Conservation (phyloP, 371 early-diverging fungal species). For the Batkoa obscura region DNA sequence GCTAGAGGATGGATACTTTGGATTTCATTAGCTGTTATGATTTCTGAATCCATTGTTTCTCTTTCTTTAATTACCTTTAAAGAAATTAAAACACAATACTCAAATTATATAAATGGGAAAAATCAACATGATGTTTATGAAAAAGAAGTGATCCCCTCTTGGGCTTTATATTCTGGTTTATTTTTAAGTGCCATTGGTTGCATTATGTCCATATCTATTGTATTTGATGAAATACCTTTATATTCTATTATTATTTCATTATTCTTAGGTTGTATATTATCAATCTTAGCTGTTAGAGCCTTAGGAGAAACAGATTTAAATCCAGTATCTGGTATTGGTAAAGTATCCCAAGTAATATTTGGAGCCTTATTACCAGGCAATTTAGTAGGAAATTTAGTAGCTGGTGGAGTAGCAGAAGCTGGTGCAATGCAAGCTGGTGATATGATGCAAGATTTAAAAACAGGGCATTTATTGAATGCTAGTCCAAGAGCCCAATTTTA, state of each 20-base stretch:
- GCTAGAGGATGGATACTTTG: slow-evolving; percentile 69
- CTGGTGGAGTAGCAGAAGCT: slow-evolving; percentile 71
- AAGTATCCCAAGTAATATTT: slow-evolving; percentile 66
- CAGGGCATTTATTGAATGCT: slow-evolving; percentile 61
- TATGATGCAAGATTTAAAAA: slow-evolving; percentile 77
- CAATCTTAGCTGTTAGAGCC: slow-evolving; percentile 43
- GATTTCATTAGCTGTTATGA: slow-evolving; percentile 66
- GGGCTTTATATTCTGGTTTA: slow-evolving; percentile 36
- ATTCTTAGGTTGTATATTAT: slow-evolving; percentile 22
- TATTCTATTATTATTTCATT: slow-evolving; percentile 24
- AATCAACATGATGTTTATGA: slow-evolving; percentile 19
- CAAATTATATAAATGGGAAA: slow-evolving; percentile 12
- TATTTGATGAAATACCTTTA: slow-evolving; percentile 26
- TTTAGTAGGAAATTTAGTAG: slow-evolving; percentile 59
- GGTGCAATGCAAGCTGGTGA: slow-evolving; percentile 34
- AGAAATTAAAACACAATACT: slow-evolving; percentile 8
- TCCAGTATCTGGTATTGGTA: slow-evolving; percentile 67
- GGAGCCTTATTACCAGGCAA: slow-evolving; percentile 49
- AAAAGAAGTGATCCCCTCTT: slow-evolving; percentile 21
- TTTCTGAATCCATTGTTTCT: slow-evolving; percentile 51
- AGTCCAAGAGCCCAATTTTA: slow-evolving; percentile 70
- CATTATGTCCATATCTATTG: slow-evolving; percentile 26
- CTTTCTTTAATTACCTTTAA: slow-evolving; percentile 28
- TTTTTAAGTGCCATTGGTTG: slow-evolving; percentile 30
- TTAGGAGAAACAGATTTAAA: slow-evolving; percentile 68